Evolutionary conservation across 139 green algal genomes (phyloP).

Genomic region (Chlorella ohadii): DNA sequence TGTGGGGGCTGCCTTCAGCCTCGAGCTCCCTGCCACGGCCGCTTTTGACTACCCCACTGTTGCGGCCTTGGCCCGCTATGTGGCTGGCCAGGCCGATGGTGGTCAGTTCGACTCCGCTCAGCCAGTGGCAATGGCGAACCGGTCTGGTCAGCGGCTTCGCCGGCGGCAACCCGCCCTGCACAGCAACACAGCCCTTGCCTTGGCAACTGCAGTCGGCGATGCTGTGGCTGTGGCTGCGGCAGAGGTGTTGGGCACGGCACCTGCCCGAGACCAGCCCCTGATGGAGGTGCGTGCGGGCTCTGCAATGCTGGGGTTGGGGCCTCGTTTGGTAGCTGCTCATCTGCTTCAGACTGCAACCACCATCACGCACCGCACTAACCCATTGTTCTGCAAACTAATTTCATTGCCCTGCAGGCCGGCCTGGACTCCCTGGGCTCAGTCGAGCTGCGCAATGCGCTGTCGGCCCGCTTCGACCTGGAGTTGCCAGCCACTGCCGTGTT

Average conservation of each 20-base stretch:
- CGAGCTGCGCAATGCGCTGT: conserved; percentile 51
- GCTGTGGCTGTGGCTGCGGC: conserved; percentile 1
- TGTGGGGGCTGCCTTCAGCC: conserved; percentile 18
- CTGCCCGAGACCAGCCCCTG: conserved; percentile 60
- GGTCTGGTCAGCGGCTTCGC: not conserved
- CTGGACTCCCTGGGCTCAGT: conserved; percentile 73
- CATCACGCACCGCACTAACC: too few species aligned
- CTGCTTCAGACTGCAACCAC: too few species aligned
- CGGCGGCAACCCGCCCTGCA: not conserved
- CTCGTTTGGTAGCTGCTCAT: too few species aligned
- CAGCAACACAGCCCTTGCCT: not conserved
- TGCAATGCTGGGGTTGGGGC: too few species aligned
- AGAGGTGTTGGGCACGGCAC: conserved; percentile 16
- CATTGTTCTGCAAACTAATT: too few species aligned
- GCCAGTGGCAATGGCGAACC: not conserved
- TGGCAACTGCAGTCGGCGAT: not conserved
- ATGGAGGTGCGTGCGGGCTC: conserved; percentile 64
- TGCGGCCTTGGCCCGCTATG: conserved; percentile 28
- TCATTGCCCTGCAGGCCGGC: conserved; percentile 42
- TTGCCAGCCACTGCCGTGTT: conserved; percentile 55
- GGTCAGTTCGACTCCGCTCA: not conserved
- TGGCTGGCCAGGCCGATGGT: not conserved
- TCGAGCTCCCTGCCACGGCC: conserved; percentile 46
- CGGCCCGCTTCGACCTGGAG: conserved; percentile 23
- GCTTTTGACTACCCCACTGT: conserved; percentile 73